Evolutionary conservation across 2,329 filamentous ascomycete genomes (phyloP).

Genomic region (Ilyonectria mors-panacis): DNA sequence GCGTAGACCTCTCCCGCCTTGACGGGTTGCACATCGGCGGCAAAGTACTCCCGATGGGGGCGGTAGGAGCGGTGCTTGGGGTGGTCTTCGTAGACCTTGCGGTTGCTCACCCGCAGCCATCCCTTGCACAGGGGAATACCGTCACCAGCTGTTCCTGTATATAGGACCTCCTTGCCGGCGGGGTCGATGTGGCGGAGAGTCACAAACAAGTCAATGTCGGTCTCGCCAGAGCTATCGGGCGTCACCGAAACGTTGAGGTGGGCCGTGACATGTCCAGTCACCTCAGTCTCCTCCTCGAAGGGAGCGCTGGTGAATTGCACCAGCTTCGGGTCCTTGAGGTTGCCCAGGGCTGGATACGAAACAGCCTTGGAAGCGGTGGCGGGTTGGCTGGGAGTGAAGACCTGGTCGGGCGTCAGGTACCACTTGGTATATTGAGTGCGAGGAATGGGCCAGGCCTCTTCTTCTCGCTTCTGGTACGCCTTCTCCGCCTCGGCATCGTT

Average conservation of each 20-base stretch:
- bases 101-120: constrained; percentile 72
- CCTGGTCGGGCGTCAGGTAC: constrained; percentile 66
- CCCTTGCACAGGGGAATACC: constrained; percentile 75
- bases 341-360: constrained; percentile 73
- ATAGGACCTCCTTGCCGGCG: constrained; percentile 70
- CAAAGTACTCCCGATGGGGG: constrained; percentile 71
- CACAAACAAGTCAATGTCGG: constrained; percentile 74
- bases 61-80: constrained; percentile 67
- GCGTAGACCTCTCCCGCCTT: constrained; percentile 68
- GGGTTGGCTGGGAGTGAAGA: constrained; percentile 49
- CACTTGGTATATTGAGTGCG: constrained; percentile 75
- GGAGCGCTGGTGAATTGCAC: constrained; percentile 71
- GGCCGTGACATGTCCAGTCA: constrained; percentile 77
- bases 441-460: constrained; percentile 77
- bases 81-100: constrained; percentile 67
- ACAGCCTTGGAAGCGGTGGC: constrained; percentile 56
- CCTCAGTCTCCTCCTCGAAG: constrained; percentile 76
- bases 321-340: constrained; percentile 65
- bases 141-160: constrained; percentile 77
- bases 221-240: constrained; percentile 60
- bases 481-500: constrained; percentile 75
- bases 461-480: constrained; percentile 67
- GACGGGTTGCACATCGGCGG: constrained; percentile 69
- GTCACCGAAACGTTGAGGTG: constrained; percentile 76
- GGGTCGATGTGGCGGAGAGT: constrained; percentile 72